Evolutionary conservation across 495 filamentous ascomycete genomes (phyloP).

Genomic region (Penicillium tannophilum): DNA sequence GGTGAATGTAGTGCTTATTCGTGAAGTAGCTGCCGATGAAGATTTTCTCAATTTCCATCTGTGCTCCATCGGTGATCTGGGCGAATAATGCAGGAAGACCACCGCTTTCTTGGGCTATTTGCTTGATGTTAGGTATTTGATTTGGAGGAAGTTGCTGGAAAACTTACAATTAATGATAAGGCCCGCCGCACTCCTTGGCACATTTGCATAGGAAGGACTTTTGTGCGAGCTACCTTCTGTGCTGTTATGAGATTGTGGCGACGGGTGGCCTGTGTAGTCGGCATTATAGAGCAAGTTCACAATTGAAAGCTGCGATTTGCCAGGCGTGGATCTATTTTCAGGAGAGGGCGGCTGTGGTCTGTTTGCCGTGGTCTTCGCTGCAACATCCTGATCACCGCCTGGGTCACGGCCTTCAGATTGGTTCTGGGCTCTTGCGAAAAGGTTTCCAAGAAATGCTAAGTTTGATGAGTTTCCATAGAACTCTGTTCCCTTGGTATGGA

Average conservation of each 20-base stretch:
- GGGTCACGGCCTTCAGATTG: slow-evolving; percentile 15
- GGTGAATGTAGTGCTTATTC: slow-evolving; percentile 32
- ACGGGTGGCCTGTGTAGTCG: slow-evolving; percentile 19
- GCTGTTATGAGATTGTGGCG: slow-evolving; percentile 11
- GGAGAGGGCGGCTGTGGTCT: neutral
- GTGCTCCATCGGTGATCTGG: slow-evolving; percentile 14
- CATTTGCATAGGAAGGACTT: neutral
- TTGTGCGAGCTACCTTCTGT: neutral
- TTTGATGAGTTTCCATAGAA: slow-evolving; percentile 34
- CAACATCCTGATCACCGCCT: neutral
- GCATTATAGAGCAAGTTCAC: slow-evolving; percentile 31
- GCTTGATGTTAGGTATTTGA: neutral
- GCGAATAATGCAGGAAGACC: slow-evolving; percentile 4
- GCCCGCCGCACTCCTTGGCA: neutral
- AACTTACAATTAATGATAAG: neutral
- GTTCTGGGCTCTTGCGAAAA: slow-evolving; percentile 25
- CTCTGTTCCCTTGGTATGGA: slow-evolving; percentile 34
- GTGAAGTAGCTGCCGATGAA: slow-evolving; percentile 32
- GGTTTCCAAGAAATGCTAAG: slow-evolving; percentile 27
- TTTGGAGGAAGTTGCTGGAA: neutral
- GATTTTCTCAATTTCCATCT: slow-evolving; percentile 31
- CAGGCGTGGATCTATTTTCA: slow-evolving; percentile 2
- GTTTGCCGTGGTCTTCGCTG: neutral
- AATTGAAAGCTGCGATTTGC: slow-evolving; percentile 26
- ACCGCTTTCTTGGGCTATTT: neutral